Base-by-base conservation (phyloP, 2,329 filamentous ascomycete species). In the Aspergillus sp. region DNA sequence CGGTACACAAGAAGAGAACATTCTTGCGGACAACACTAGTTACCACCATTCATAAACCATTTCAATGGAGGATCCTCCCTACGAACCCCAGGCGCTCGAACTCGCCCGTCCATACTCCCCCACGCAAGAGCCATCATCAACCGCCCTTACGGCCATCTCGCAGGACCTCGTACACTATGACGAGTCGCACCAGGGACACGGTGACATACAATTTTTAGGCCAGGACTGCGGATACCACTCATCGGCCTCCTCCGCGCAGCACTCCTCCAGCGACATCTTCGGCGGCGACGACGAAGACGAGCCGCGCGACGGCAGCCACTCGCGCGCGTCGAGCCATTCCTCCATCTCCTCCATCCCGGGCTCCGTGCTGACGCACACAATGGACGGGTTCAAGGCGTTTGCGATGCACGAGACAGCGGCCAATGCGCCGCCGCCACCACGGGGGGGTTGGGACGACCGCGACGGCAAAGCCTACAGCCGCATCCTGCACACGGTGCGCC, bases 271-370 rank as follows among this genome's bases (percentile, higher is more conserved):
- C 40, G 67, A 67, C 36, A 56, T 60, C 11, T 58, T 63, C 36
- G 57, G 56, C 26, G 60, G 49, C 8, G 60, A 66, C 26, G 51
- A 63, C 40, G 66, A 69, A 17, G 65, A 67, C 30, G 65, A 65
- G 9, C 56, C 53, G 14, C 49, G 64, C n/a, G 52, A 53, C 6
- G 58, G 56, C 1, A 30, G 60, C 24, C 61, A 62, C 30, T 70
- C 68, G 2, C 57, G 65, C 44, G 55, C 65, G 36, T 73, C 72
- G 4, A 74, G 71, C 51, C 70, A 65, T 32, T 74, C 73, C 6
- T 75, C 73, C 1, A 59, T 74, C 20, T 75, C 72, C 5, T 75
- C 73, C 0, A 59, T 73, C 10, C 72, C 73, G 4, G 68, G 64
- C 16, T 75, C 72, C 1, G 66, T 73, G 6, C 57, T 73, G 7